Percentiles rank a stretch among this genome's conserved stretches.
Evolutionary conservation across 805 yeast genomes (phyloP).

Genomic region (Zygosaccharomyces bisporus): DNA sequence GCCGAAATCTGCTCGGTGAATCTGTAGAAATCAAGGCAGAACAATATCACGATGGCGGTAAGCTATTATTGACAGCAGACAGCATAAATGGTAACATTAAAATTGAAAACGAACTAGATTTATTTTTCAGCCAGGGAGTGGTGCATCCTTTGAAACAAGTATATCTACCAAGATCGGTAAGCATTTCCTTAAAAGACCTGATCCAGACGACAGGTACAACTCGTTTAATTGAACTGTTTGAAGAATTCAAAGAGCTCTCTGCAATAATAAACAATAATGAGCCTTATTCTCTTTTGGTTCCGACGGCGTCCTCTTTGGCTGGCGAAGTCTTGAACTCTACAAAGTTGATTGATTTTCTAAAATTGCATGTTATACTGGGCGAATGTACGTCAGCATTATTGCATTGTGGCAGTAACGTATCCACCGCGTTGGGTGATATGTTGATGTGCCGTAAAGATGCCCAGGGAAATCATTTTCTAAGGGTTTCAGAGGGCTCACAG

Average conservation of each 20-base stretch:
- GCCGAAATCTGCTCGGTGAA: conserved; percentile 35
- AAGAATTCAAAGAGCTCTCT: conserved; percentile 41
- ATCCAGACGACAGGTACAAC: conserved; percentile 50
- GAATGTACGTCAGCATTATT: conserved; percentile 46
- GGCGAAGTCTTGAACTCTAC: conserved; percentile 45
- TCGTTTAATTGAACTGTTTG: conserved; percentile 46
- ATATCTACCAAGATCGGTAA: conserved; percentile 52
- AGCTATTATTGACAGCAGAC: conserved; percentile 15
- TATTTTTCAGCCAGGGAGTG: conserved; percentile 80
- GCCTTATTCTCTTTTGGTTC: conserved; percentile 65
- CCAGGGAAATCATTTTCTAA: conserved; percentile 38
- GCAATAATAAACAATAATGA: conserved; percentile 40
- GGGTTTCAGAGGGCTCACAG: conserved; percentile 46
- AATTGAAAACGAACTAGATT: conserved; percentile 48
- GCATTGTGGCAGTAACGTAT: conserved; percentile 45
- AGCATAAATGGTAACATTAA: conserved; percentile 24
- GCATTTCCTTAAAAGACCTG: conserved; percentile 53
- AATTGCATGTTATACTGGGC: conserved; percentile 66
- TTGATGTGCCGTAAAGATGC: conserved; percentile 44
- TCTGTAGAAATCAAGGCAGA: conserved; percentile 19
- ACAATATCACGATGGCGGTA: conserved; percentile 9
- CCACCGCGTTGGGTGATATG: conserved; percentile 43
- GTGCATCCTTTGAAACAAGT: conserved; percentile 63
- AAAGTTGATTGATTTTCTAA: conserved; percentile 51
- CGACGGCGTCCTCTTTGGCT: conserved; percentile 55